Base-by-base conservation (phyloP, 1,284 basidiomycete genomes). In the Tilletia setariae region DNA sequence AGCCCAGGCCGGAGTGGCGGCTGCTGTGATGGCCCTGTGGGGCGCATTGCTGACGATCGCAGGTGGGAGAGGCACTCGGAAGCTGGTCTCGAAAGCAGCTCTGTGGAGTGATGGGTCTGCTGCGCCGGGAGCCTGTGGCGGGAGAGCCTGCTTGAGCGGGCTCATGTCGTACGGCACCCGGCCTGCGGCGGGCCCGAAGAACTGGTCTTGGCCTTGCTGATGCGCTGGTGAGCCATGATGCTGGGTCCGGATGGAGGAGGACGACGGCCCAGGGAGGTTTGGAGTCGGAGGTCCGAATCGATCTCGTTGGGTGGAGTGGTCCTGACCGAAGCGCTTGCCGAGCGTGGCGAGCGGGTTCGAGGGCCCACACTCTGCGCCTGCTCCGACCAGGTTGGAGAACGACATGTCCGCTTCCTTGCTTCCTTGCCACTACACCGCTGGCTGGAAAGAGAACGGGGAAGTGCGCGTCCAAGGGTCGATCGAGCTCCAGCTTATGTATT, bases 321-420 rank as follows among this genome's bases (percentile, higher is more conserved):
- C 80, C 53, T 79, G 74, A 23, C 79, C 79, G 51, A 82, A 76
- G 1, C 79, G 72, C 66, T 82, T 82, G 47, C 78, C 78, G 30
- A 82, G 75, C 68, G 70, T 74, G 64, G 77, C 76, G 19, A 82
- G 74, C 11, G 79, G 78, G 43, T 82, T 82, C 62, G 78, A 76
- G 0, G 79, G 80, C 13, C 80, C 80, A 63, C 80, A 82, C 9
- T 71, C 75, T 13, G 80, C 77, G 3, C 76, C 79, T n/a, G 77
- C 79, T 7, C 74, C 74, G 65, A 79, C 68, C 65, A 81, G 66
- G 61, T 79, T 77, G n/a, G 77, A 77, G 68, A 81, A 66, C 59
- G 79, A 77, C 76, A 80, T 80, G 46, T n/a, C 32, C 16, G 35
- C 25, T 13, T 30, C 6, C 4, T 19, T 23, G 46, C 46, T 7